phyloP scores from a whole-genome alignment of 192 early-diverging fungal genomes.

The Mortierella claussenii region DNA sequence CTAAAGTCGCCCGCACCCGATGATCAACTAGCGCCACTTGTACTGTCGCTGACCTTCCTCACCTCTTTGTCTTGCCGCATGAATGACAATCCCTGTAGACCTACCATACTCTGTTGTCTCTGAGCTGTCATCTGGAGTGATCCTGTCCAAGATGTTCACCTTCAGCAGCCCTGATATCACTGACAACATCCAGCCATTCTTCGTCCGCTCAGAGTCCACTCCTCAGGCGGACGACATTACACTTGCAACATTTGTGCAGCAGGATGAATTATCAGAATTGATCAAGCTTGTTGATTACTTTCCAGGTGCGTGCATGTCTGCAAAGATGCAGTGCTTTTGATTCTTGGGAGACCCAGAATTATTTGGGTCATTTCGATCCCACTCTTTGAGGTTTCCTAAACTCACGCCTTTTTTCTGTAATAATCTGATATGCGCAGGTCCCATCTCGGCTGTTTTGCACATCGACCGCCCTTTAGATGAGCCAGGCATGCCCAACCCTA shows the following conservation, averaged over 20 bases:
- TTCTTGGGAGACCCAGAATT: too few relatives aligned
- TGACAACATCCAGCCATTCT: slow-evolving; percentile 52
- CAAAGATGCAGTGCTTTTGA: not conserved
- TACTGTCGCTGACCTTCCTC: too few relatives aligned
- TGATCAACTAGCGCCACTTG: too few relatives aligned
- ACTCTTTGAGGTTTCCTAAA: not conserved
- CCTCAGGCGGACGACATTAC: slow-evolving; percentile 60
- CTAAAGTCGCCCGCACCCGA: too few relatives aligned
- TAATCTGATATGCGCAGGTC: slow-evolving; percentile 46
- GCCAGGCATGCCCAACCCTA: slow-evolving; percentile 19
- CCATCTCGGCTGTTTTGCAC: slow-evolving; percentile 65
- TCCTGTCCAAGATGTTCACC: slow-evolving; percentile 56
- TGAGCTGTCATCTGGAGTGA: slow-evolving; percentile 22
- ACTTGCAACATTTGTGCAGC: slow-evolving; percentile 58
- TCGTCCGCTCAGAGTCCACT: slow-evolving; percentile 31
- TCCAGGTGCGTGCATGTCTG: slow-evolving; percentile 56
- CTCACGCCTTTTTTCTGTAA: not conserved
- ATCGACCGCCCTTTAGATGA: slow-evolving; percentile 24
- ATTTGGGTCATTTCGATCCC: too few relatives aligned
- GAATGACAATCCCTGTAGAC: too few relatives aligned
- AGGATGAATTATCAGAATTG: slow-evolving; percentile 57
- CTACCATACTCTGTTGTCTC: slow-evolving; percentile 43
- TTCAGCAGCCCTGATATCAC: slow-evolving; percentile 38
- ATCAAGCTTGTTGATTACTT: slow-evolving; percentile 58
- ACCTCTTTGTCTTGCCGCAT: too few relatives aligned